A percentile compares a stretch with the other conserved stretches of the same genome.
Conservation (phyloP, 164 flowering plant genomes). For the Cinnamomum chago region DNA sequence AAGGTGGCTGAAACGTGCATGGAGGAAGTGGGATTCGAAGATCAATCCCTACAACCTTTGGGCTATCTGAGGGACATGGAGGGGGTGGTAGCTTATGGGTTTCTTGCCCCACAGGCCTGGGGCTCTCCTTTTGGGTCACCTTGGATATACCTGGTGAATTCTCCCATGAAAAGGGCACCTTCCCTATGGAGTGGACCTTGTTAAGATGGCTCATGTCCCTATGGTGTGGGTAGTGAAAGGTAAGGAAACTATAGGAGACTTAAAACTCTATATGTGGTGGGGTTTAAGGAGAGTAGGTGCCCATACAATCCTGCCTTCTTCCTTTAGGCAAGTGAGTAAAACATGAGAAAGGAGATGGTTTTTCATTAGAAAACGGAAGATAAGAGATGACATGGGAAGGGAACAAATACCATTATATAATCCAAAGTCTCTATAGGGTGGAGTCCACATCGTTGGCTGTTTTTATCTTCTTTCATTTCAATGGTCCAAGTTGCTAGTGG, state of each 20-base stretch:
- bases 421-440: neutral
- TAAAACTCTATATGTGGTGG: neutral
- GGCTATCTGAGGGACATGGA: slow-evolving; percentile 9
- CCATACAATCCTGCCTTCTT: slow-evolving; percentile 16
- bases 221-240: neutral
- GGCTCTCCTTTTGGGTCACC: slow-evolving; percentile 4
- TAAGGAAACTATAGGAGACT: neutral
- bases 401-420: neutral
- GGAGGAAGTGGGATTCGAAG: slow-evolving; percentile 37
- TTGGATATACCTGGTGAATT: slow-evolving; percentile 35
- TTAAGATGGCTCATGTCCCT: slow-evolving; percentile 21
- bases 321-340: slow-evolving; percentile 14
- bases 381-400: neutral
- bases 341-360: slow-evolving; percentile 23
- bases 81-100: slow-evolving; percentile 21
- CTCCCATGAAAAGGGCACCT: slow-evolving; percentile 48
- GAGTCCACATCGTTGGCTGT: slow-evolving; percentile 11
- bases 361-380: slow-evolving; percentile 10
- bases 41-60: slow-evolving; percentile 6
- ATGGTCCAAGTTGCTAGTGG: neutral
- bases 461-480: neutral
- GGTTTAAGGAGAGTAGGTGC: neutral
- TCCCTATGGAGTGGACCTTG: slow-evolving; percentile 25
- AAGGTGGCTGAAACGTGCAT: slow-evolving; percentile 17
- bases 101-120: neutral